These are phyloP conservation scores for Acidiella bohemica DNA, from an alignment of 495 filamentous ascomycete species.

Conservation along the genomic window DNA sequence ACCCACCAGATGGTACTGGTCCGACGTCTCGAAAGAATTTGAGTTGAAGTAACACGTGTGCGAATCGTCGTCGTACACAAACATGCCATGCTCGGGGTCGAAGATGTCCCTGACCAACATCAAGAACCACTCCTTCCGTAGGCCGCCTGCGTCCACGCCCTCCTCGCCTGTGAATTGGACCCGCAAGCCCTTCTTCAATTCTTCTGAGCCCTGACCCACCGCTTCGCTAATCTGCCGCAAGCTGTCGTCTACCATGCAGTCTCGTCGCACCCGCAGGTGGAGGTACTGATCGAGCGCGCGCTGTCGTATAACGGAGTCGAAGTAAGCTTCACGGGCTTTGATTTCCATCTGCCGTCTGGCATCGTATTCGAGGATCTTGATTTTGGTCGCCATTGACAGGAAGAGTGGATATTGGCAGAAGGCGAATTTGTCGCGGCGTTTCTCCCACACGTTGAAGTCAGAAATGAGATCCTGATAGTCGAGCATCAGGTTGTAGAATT, in stretches of 20 bases:
- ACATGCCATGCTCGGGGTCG: constrained; percentile 81
- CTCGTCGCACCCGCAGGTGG: constrained; percentile 62
- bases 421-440: constrained; percentile 57
- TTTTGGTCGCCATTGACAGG: constrained; percentile 86
- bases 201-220: constrained; percentile 67
- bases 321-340: constrained; percentile 82
- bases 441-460: constrained; percentile 86
- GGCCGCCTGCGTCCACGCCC: constrained; percentile 80
- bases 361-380: constrained; percentile 82
- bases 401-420: constrained; percentile 96
- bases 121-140: constrained; percentile 94
- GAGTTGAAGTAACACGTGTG: constrained; percentile 93
- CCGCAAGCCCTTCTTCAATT: constrained; percentile 83
- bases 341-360: constrained; percentile 83
- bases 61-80: constrained; percentile 90
- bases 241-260: constrained; percentile 87
- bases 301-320: constrained; percentile 67
- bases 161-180: constrained; percentile 85
- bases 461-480: constrained; percentile 76
- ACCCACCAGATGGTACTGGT: constrained; percentile 87
- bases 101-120: constrained; percentile 84
- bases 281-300: constrained; percentile 59
- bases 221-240: constrained; percentile 76
- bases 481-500: constrained; percentile 77
- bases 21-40: constrained; percentile 77